A percentile compares a stretch with the other conserved stretches of the same genome.
phyloP scores from a whole-genome alignment of 129 eudicot genomes.

The Ambrosia artemisiifolia region DNA sequence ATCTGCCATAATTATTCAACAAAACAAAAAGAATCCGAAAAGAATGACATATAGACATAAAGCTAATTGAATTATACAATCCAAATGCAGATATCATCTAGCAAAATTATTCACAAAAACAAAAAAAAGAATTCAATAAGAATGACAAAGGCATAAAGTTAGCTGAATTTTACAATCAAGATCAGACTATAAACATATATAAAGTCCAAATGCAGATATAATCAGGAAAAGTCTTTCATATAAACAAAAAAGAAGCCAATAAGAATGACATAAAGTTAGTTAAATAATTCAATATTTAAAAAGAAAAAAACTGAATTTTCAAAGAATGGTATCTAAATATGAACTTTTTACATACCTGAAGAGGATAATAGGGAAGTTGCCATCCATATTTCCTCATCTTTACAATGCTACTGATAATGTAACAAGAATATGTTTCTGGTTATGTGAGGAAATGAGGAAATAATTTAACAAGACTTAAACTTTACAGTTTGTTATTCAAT shows the following conservation, averaged over 20 bases:
- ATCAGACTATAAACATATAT: slow-evolving; percentile 10
- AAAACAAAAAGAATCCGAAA: too few species aligned
- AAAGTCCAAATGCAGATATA: slow-evolving; percentile 6
- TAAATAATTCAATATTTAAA: neutral
- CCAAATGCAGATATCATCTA: slow-evolving; percentile 75
- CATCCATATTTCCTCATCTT: slow-evolving; percentile 99
- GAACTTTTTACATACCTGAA: slow-evolving; percentile 50
- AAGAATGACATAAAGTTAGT: too few species aligned
- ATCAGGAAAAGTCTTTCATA: too few species aligned
- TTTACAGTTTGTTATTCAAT: slow-evolving; percentile 5
- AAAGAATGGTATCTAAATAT: too few species aligned
- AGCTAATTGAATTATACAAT: slow-evolving; percentile 29
- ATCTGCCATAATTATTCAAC: too few species aligned
- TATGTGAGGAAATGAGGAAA: slow-evolving; percentile 15
- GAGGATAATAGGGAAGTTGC: slow-evolving; percentile 99
- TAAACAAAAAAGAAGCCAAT: too few species aligned
- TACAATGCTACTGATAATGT: slow-evolving; percentile 11
- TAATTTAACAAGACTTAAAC: neutral
- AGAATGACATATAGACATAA: too few species aligned
- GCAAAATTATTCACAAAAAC: neutral
- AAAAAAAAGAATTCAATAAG: neutral
- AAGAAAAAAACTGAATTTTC: too few species aligned
- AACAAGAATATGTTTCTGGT: slow-evolving; percentile 25
- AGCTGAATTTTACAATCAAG: slow-evolving; percentile 14
- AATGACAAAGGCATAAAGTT: slow-evolving; percentile 14